Evolutionary conservation across 2,329 filamentous ascomycete genomes (phyloP).

Genomic region (Geosmithia morbida): DNA sequence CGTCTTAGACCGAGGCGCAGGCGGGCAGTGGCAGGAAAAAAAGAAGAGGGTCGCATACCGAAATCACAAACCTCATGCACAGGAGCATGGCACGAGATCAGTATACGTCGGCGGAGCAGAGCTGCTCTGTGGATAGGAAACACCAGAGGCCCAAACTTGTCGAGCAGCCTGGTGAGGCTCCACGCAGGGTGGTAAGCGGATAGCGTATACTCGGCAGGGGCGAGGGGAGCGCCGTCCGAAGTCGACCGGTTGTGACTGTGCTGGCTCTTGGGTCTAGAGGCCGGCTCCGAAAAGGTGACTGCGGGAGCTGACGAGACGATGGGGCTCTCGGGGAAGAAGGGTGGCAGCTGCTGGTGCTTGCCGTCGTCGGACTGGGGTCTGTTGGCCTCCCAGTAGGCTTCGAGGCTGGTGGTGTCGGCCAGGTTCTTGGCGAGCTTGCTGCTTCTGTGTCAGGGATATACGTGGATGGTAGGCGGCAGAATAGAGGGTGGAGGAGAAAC

Average conservation of each 20-base stretch:
- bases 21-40: too few species aligned
- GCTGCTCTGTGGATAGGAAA: constrained; percentile 86
- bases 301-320: constrained; percentile 29
- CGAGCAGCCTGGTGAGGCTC: constrained; percentile 62
- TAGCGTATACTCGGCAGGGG: constrained; percentile 49
- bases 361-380: constrained; percentile 20
- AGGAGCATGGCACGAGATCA: constrained; percentile 75
- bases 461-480: too few species aligned
- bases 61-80: constrained; percentile 80
- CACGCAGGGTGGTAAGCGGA: constrained; percentile 75
- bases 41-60: constrained; percentile 36
- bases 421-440: constrained; percentile 50
- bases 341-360: constrained; percentile 8
- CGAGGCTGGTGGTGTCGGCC: constrained; percentile 47
- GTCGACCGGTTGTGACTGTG: constrained; percentile 42
- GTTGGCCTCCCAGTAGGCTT: constrained; percentile 63
- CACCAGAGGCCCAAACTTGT: constrained; percentile 78
- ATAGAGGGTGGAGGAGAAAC: constrained; percentile 8
- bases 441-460: neutral
- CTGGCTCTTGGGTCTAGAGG: constrained; percentile 17
- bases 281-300: constrained; percentile 22
- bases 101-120: constrained; percentile 70
- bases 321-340: constrained; percentile 26
- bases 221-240: constrained; percentile 45
- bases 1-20: neutral